phyloP scores from a whole-genome alignment of 495 filamentous ascomycete genomes.

The Lasiosphaeria miniovina region DNA sequence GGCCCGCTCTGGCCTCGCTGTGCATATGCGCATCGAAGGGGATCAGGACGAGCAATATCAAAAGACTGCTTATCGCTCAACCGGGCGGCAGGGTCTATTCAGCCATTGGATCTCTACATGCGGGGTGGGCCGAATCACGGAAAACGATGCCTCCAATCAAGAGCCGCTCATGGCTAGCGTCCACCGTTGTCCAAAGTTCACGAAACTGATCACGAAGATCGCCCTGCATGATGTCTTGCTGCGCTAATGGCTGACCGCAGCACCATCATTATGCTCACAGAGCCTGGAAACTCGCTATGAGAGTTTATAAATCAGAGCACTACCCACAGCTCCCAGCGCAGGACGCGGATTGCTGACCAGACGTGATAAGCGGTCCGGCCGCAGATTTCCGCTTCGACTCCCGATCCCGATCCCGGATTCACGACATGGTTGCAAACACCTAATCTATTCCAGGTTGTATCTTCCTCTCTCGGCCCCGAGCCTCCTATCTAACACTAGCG shows the following conservation, averaged over 20 bases:
- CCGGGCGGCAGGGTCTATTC: background rate
- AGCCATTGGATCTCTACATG: background rate
- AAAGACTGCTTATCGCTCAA: background rate
- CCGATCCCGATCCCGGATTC: no score
- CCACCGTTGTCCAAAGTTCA: no score
- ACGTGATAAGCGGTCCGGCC: no score
- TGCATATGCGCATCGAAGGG: slow-evolving; percentile 2
- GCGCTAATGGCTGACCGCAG: background rate
- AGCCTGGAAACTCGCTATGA: no score
- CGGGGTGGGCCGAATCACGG: background rate
- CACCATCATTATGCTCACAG: background rate
- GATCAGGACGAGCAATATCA: background rate
- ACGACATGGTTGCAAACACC: no score
- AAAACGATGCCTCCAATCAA: slow-evolving; percentile 1
- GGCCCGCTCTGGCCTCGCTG: background rate
- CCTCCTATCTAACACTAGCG: no score
- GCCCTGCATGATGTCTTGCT: background rate
- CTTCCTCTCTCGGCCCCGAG: no score
- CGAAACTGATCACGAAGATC: background rate
- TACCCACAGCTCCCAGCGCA: no score
- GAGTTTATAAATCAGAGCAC: no score
- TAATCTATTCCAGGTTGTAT: no score
- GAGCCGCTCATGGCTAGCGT: background rate
- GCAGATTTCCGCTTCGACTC: no score
- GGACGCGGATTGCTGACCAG: no score